Conservation (phyloP, 1,139 yeast species). For the Yamadazyma epiphylla region DNA sequence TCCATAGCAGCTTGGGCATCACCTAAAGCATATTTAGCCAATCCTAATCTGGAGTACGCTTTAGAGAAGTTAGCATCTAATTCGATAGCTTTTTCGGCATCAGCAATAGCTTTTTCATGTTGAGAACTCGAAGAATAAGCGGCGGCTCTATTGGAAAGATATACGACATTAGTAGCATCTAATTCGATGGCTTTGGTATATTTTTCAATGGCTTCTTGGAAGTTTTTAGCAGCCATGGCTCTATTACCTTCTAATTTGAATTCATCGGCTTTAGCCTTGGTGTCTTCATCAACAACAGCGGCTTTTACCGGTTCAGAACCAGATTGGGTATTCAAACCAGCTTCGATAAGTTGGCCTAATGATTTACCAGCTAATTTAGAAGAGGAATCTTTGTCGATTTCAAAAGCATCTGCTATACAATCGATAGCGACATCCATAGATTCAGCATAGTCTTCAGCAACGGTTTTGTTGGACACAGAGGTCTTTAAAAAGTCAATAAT, state of each 20-base stretch:
- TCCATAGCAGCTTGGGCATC: slow-evolving; percentile 86
- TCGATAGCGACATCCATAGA: slow-evolving; percentile 95
- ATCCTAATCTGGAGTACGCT: slow-evolving; percentile 93
- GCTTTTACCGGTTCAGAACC: slow-evolving; percentile 15
- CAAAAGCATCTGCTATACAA: slow-evolving; percentile 86
- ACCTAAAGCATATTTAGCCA: slow-evolving; percentile 87
- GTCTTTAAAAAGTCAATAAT: slow-evolving; percentile 68
- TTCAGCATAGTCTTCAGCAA: slow-evolving; percentile 78
- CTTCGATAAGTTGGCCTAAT: slow-evolving; percentile 43
- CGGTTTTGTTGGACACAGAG: slow-evolving; percentile 58
- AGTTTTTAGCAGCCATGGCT: slow-evolving; percentile 81
- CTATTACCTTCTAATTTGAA: slow-evolving; percentile 86
- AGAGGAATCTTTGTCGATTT: slow-evolving; percentile 51
- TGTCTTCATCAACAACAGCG: slow-evolving; percentile 46
- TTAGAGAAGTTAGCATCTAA: slow-evolving; percentile 79
- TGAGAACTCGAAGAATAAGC: slow-evolving; percentile 80
- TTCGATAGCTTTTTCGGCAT: slow-evolving; percentile 77
- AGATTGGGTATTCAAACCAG: slow-evolving; percentile 12
- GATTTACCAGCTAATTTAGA: slow-evolving; percentile 46
- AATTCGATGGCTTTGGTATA: slow-evolving; percentile 80
- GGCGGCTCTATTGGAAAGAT: slow-evolving; percentile 93
- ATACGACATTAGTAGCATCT: slow-evolving; percentile 73
- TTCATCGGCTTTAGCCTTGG: slow-evolving; percentile 73
- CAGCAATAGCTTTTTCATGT: slow-evolving; percentile 75
- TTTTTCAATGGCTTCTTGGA: slow-evolving; percentile 62